Evolutionary conservation across 1,139 yeast genomes (phyloP).

Genomic region (Groenewaldozyma sp.): DNA sequence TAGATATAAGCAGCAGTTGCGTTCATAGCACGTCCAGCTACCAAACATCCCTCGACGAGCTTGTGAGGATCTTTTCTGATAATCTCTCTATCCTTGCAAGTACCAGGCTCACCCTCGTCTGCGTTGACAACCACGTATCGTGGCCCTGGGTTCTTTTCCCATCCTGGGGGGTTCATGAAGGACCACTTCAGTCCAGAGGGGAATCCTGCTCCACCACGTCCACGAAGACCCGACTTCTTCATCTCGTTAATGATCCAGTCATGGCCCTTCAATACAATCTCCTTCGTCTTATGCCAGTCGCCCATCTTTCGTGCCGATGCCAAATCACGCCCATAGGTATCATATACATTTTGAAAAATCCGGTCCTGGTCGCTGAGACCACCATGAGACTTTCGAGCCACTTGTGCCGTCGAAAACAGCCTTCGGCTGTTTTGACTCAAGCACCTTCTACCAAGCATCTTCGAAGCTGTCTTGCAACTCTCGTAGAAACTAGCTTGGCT

Average conservation of each 20-base stretch:
- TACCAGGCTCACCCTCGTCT: conserved; percentile 92
- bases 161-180: conserved; percentile 89
- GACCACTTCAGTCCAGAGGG: conserved; percentile 89
- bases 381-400: conserved; percentile 48
- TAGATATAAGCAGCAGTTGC: conserved; percentile 88
- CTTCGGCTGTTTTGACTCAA: too few species aligned
- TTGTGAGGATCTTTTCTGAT: conserved; percentile 86
- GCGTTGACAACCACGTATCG: conserved; percentile 82
- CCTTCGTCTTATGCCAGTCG: conserved; percentile 87
- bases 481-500: conserved; percentile 5
- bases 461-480: conserved; percentile 5
- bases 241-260: conserved; percentile 82
- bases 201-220: conserved; percentile 91
- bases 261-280: conserved; percentile 71
- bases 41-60: conserved; percentile 76
- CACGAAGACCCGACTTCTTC: conserved; percentile 76
- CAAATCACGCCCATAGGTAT: conserved; percentile 63
- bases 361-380: conserved; percentile 76
- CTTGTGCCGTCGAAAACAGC: conserved; percentile 10
- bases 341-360: conserved; percentile 74
- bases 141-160: conserved; percentile 83
- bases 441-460: conserved; percentile 5
- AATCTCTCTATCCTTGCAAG: conserved; percentile 85
- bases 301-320: conserved; percentile 72
- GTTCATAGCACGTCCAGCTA: conserved; percentile 86